These are phyloP conservation scores for Bonia amplexicaulis DNA, from an alignment of 176 grass and related monocot genomes.

Conservation along the genomic window DNA sequence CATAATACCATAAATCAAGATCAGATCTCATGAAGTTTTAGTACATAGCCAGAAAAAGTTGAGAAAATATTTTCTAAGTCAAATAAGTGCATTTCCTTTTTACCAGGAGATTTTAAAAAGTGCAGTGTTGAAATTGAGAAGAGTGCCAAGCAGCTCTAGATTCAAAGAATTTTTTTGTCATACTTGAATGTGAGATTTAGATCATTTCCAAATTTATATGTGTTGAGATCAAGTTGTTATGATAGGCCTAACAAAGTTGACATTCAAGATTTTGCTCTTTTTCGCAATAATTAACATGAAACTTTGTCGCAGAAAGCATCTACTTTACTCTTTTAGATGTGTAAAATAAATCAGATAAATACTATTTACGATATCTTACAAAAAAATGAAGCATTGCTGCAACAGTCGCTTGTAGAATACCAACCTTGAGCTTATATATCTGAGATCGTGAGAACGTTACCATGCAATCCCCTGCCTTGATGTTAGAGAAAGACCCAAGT, in stretches of 20 bases:
- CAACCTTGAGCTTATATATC: slow-evolving; percentile 92
- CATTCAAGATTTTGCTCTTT: not conserved
- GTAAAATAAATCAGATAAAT: slow-evolving; percentile 1
- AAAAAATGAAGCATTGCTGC: slow-evolving; percentile 8
- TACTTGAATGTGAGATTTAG: not conserved
- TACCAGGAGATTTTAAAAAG: not conserved
- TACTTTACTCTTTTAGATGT: slow-evolving; percentile 19
- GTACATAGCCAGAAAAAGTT: not conserved
- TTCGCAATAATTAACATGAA: not conserved
- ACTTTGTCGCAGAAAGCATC: not conserved
- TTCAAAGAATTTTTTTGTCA: not conserved
- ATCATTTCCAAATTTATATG: not conserved
- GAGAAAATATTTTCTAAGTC: not conserved
- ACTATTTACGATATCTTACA: slow-evolving; percentile 5
- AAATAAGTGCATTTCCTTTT: not conserved
- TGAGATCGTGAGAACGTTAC: slow-evolving; percentile 67
- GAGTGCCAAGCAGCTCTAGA: not conserved
- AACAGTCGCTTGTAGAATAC: slow-evolving; percentile 20
- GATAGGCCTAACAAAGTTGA: not conserved
- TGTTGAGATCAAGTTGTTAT: not conserved
- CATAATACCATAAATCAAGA: not conserved
- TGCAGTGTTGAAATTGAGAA: not conserved
- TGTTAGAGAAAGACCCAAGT: slow-evolving; percentile 73
- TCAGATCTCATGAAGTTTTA: not conserved
- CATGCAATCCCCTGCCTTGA: slow-evolving; percentile 84